Percentiles rank a stretch among this genome's conserved stretches.
Evolutionary conservation across 140 eudicot genomes (phyloP).

Genomic region (Stevia rebaudiana): DNA sequence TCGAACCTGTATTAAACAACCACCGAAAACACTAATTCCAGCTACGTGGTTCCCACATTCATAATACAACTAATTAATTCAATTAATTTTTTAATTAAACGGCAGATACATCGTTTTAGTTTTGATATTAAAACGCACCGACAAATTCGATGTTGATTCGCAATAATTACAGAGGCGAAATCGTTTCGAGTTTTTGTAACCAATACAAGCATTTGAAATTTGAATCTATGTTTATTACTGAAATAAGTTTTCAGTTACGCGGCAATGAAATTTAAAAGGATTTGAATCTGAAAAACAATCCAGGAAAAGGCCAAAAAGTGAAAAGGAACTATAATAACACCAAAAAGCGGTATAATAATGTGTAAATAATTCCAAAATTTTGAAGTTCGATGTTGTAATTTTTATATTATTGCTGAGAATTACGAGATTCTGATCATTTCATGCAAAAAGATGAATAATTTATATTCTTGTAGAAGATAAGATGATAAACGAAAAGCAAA

Average conservation of each 20-base stretch:
- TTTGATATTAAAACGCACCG: background rate
- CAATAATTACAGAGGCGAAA: constrained; percentile 5
- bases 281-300: constrained; percentile 14
- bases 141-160: background rate
- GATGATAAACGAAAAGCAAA: background rate
- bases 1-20: background rate
- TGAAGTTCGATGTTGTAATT: constrained; percentile 12
- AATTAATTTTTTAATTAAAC: background rate
- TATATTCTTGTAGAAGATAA: background rate
- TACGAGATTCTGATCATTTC: background rate
- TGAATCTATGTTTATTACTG: background rate
- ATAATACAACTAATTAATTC: constrained; percentile 24
- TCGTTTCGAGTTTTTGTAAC: constrained; percentile 1
- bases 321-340: constrained; percentile 15
- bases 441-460: background rate
- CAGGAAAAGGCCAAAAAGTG: constrained; percentile 30
- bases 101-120: background rate
- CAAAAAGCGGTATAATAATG: constrained; percentile 26
- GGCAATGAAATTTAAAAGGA: constrained; percentile 28
- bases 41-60: constrained; percentile 32
- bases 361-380: constrained; percentile 24
- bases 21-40: constrained; percentile 25
- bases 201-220: background rate
- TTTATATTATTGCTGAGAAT: background rate
- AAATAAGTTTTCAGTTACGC: constrained; percentile 10